Conservation (phyloP, 208 protist species). For the Lotmaria passim region DNA sequence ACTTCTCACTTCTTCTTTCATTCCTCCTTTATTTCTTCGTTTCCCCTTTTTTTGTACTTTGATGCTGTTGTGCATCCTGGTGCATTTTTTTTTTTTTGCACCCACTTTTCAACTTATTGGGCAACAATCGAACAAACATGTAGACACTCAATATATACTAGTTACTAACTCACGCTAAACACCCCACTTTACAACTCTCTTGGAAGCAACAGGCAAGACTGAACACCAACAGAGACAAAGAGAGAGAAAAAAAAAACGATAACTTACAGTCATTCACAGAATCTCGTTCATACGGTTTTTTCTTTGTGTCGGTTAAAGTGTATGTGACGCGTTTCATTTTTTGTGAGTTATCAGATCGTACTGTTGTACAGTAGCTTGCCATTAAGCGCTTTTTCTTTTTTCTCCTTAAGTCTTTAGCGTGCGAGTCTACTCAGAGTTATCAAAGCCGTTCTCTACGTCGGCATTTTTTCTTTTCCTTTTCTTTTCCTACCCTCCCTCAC, state of each 20-base stretch:
- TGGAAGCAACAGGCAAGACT: too few species aligned
- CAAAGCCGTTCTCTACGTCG: background rate
- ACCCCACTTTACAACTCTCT: too few species aligned
- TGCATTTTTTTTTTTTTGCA: background rate
- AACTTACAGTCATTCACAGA: too few species aligned
- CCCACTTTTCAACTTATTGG: background rate
- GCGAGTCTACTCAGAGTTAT: background rate
- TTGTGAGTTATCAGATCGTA: too few species aligned
- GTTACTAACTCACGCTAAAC: too few species aligned
- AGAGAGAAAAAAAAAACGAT: too few species aligned
- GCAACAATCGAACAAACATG: too few species aligned
- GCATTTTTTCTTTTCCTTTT: conserved; percentile 9
- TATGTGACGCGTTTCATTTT: too few species aligned
- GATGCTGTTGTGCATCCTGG: background rate
- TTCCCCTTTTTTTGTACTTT: background rate
- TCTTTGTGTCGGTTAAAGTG: too few species aligned
- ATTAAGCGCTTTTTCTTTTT: background rate
- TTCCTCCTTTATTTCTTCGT: conserved; percentile 4
- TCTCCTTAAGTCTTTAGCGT: background rate
- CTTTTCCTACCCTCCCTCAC: conserved; percentile 1
- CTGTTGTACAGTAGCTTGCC: background rate
- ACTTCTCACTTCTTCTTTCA: background rate
- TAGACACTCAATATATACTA: too few species aligned
- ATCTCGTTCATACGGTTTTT: too few species aligned
- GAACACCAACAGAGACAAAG: too few species aligned